These are phyloP conservation scores for Globisporangium ultimum DNA, from an alignment of 352 stramenopile species.

Conservation along the genomic window DNA sequence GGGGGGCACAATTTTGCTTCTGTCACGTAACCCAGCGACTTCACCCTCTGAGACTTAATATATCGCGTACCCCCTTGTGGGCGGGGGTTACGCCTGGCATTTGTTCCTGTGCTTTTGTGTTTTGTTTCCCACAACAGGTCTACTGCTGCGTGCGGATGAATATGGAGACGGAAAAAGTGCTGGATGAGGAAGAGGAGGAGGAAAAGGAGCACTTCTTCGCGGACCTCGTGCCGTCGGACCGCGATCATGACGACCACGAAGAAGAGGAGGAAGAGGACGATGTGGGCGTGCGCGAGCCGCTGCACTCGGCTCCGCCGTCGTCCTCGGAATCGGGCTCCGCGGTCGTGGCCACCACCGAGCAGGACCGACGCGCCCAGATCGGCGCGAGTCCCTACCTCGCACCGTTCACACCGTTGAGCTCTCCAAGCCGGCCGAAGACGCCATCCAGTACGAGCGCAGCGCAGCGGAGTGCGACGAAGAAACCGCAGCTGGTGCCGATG, in stretches of 20 bases:
- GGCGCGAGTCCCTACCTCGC: conserved; percentile 59
- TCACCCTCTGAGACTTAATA: too few species aligned
- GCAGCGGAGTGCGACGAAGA: conserved; percentile 23
- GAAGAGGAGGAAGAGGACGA: conserved; percentile 18
- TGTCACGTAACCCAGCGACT: too few species aligned
- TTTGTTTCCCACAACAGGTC: too few species aligned
- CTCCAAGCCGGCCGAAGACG: conserved; percentile 50
- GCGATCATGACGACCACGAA: conserved; percentile 12
- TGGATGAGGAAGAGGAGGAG: conserved; percentile 27
- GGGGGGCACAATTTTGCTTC: too few species aligned
- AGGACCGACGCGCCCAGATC: conserved; percentile 60
- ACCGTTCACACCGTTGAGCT: conserved; percentile 68
- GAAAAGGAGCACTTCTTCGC: conserved; percentile 34
- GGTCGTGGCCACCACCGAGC: conserved; percentile 18
- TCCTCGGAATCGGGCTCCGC: conserved; percentile 3
- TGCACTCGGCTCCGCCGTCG: conserved; percentile 3
- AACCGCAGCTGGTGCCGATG: conserved; percentile 57
- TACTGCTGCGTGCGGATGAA: not conserved
- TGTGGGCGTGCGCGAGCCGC: not conserved
- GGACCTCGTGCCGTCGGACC: conserved; percentile 15
- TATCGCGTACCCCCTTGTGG: too few species aligned
- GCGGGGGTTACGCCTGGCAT: too few species aligned
- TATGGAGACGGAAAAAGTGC: conserved; percentile 27
- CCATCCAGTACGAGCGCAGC: conserved; percentile 31
- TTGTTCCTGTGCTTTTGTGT: too few species aligned